These are phyloP conservation scores for Colletotrichum euphorbiae DNA, from an alignment of 2,329 filamentous ascomycete species.

Conservation along the genomic window DNA sequence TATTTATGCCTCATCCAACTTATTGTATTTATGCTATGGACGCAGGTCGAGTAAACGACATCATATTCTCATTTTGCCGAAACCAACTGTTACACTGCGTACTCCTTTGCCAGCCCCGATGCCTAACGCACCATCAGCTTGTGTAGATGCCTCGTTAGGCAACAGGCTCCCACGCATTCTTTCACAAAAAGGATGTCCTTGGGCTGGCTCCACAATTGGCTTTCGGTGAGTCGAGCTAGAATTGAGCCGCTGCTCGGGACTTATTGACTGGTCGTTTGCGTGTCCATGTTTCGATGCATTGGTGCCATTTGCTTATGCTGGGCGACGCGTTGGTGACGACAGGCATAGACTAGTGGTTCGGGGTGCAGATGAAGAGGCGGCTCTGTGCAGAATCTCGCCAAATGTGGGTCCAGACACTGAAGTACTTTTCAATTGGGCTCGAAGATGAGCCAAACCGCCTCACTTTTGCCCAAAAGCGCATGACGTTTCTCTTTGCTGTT, in stretches of 20 bases:
- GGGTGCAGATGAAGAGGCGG: too few relatives aligned
- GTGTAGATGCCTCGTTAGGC: background rate
- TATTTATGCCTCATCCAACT: too few relatives aligned
- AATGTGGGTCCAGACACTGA: too few relatives aligned
- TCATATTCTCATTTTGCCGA: too few relatives aligned
- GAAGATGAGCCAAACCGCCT: too few relatives aligned
- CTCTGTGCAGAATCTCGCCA: too few relatives aligned
- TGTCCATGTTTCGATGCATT: slow-evolving; percentile 21
- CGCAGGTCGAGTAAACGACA: too few relatives aligned
- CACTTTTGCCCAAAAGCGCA: too few relatives aligned
- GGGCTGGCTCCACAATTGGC: background rate
- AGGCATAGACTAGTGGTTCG: too few relatives aligned
- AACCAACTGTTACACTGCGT: background rate
- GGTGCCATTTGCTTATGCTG: slow-evolving; percentile 10
- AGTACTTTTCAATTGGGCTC: too few relatives aligned
- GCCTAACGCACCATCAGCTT: background rate
- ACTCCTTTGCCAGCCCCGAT: background rate
- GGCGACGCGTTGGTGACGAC: background rate
- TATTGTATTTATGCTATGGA: too few relatives aligned
- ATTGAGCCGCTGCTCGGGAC: slow-evolving; percentile 4
- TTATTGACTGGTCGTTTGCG: slow-evolving; percentile 11
- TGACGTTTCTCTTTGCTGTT: too few relatives aligned
- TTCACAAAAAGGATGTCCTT: background rate
- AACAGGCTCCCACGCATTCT: slow-evolving; percentile 12
- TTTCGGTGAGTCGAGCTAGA: background rate